These are phyloP conservation scores for Boletus rubescentipes DNA, from an alignment of 768 basidiomycete species.

Conservation along the genomic window DNA sequence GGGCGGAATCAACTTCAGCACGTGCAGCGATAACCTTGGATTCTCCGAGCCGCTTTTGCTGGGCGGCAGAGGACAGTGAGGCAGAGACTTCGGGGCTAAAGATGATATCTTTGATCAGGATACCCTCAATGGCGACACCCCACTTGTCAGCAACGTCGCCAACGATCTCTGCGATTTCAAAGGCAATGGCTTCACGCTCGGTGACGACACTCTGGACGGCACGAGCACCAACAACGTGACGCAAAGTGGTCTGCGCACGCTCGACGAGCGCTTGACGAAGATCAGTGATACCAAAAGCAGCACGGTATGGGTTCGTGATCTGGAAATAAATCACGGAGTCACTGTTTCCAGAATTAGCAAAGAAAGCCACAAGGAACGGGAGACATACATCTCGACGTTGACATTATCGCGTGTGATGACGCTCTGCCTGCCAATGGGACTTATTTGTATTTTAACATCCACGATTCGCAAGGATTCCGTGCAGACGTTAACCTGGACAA, in stretches of 20 bases:
- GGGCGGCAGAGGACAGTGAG: slow-evolving; percentile 91
- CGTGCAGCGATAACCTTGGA: slow-evolving; percentile 94
- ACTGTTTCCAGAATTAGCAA: slow-evolving; percentile 37
- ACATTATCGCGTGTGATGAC: slow-evolving; percentile 98
- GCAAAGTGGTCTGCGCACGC: slow-evolving; percentile 89
- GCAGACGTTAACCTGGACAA: slow-evolving; percentile 92
- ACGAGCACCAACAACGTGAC: slow-evolving; percentile 95
- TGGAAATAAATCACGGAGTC: slow-evolving; percentile 95
- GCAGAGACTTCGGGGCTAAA: slow-evolving; percentile 89
- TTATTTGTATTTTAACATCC: slow-evolving; percentile 96
- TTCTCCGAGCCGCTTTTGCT: slow-evolving; percentile 96
- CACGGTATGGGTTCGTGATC: slow-evolving; percentile 86
- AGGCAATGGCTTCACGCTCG: slow-evolving; percentile 94
- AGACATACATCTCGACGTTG: slow-evolving; percentile 82
- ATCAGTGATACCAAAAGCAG: slow-evolving; percentile 91
- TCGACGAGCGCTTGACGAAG: slow-evolving; percentile 83
- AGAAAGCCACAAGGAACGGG: not conserved
- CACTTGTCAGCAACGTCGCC: slow-evolving; percentile 91
- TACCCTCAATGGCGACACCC: slow-evolving; percentile 96
- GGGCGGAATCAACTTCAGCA: slow-evolving; percentile 92
- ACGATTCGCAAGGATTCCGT: slow-evolving; percentile 84
- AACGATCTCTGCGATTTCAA: slow-evolving; percentile 96
- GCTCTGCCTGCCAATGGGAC: slow-evolving; percentile 77
- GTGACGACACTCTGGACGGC: slow-evolving; percentile 96
- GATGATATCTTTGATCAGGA: slow-evolving; percentile 93